Base-by-base conservation (phyloP, 208 protist genomes). In the Wallacemonas sp. region DNA sequence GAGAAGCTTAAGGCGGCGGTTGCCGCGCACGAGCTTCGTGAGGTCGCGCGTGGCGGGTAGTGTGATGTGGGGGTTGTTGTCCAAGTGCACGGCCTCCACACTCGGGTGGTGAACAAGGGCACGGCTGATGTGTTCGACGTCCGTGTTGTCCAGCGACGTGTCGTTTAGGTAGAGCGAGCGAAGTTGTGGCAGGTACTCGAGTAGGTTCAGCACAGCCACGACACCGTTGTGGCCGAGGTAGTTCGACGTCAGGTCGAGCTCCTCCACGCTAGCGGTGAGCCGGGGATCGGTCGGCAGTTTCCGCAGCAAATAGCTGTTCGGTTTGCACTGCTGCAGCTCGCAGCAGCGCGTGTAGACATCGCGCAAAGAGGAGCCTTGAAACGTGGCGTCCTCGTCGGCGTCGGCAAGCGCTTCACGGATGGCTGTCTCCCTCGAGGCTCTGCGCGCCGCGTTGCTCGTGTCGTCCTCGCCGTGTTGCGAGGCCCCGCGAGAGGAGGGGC, bases 221-320 rank as follows among this genome's bases (percentile, higher is more conserved):
- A 96, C 90, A 12, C 91, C 91, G 46, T 76, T 88, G 63, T 80
- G 87, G 32, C 91, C 91, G n/a, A 96, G 71, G 64, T 96, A 96
- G 71, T 93, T 96, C n/a, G 73, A 76, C 37, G 71, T 92, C 17
- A 96, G 68, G 66, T 96, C 91, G 21, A 96, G 63, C 78, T 94
- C 91, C 68, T 87, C 75, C 1, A 96, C 76, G 24, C 68, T 61
- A 44, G 74, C 65, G 1, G 83, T 90, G 50, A 94, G 89, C 44
- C 77, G 71, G n/a, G 87, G 72, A 52, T 96, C 78, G 3, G 68
- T 77, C 24, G 91, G 91, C 26, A 96, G 76, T 62, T 91, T 88
- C 37, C 82, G 70, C 46, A 96, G 68, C 30, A 96, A 76, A 53
- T 94, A 84, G 78, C 87, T 93, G 68, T 96, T 96, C n/a, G 91